Evolutionary conservation across 2,329 filamentous ascomycete genomes (phyloP).

Genomic region (Cladosporium phlei): DNA sequence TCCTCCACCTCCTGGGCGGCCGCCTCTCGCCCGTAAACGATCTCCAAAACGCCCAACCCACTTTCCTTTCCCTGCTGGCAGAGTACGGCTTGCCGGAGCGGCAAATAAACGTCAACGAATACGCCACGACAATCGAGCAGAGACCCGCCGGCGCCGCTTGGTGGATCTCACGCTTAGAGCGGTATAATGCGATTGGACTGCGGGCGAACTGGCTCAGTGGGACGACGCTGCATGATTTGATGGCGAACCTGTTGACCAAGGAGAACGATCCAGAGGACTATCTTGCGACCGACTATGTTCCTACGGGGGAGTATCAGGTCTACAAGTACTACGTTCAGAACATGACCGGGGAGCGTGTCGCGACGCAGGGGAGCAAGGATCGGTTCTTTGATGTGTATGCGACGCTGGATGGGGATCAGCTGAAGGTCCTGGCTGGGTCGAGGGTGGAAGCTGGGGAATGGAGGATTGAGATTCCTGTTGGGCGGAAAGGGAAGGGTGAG

Average conservation of each 20-base stretch:
- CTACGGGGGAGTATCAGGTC: slow-evolving; percentile 42
- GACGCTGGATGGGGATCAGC: slow-evolving; percentile 29
- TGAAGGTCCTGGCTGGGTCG: slow-evolving; percentile 36
- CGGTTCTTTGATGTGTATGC: slow-evolving; percentile 38
- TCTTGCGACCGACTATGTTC: slow-evolving; percentile 32
- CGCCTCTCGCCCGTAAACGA: slow-evolving; percentile 24
- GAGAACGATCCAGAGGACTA: slow-evolving; percentile 26
- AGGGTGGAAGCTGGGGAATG: too few species aligned
- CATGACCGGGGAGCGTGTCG: slow-evolving; percentile 41
- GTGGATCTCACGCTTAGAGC: slow-evolving; percentile 46
- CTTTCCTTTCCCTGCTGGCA: slow-evolving; percentile 25
- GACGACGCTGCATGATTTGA: slow-evolving; percentile 41
- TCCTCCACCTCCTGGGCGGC: slow-evolving; percentile 41
- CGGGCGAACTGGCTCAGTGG: slow-evolving; percentile 44
- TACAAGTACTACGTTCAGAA: slow-evolving; percentile 46
- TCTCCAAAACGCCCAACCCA: slow-evolving; percentile 25
- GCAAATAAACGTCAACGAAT: slow-evolving; percentile 48
- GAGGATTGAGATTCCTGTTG: too few species aligned
- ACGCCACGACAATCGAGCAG: slow-evolving; percentile 40
- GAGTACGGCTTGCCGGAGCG: slow-evolving; percentile 31
- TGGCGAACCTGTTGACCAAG: slow-evolving; percentile 41
- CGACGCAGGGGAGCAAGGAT: slow-evolving; percentile 35
- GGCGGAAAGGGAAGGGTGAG: too few species aligned
- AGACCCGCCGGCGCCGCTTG: slow-evolving; percentile 33
- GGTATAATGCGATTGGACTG: slow-evolving; percentile 39